Evolutionary conservation across 1,284 basidiomycete genomes (phyloP), one percentile per base, ranked within the genome.

Genomic region (Anthracocystis walkeri): DNA sequence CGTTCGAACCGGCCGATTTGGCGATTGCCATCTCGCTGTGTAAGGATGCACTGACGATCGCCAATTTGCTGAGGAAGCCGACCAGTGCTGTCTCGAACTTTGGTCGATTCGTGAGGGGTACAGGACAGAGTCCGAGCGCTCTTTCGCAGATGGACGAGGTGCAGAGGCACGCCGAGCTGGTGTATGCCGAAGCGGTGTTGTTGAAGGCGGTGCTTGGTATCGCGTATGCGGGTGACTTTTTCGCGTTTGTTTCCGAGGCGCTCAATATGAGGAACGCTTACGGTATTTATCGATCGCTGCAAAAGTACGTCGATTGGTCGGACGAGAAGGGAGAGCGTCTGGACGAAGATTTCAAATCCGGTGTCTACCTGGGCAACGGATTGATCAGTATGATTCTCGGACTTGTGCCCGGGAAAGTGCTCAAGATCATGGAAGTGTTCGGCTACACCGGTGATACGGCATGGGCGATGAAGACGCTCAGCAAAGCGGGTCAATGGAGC

Each of bases 401-500:
- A 27, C 75, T 85, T 2, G 75, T 85, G 16, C 83, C 83, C 4
- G 69, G 79, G 40, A 84, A 82, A 54, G 78, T 85, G 33, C 71
- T 85, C 46, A 83, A 82, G 71, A 79, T 85, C 62, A 85, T 85
- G 83, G 82, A 83, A 56, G 75, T 83, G 49, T 83, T 85, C 59
- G 83, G 83, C 14, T 85, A 85, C 65, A 79, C 77, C 3, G 83
- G 83, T 51, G 79, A 83, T 41, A 78, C 74, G 2, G 52, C 65
- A 16, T 75, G 69, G 55, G 83, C 76, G 4, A 67, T 85, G 51
- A 65, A 77, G 65, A 82, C 79, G 33, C 76, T 85, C 23, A 56
- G 66, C 51, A 65, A 69, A 31, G 73, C 83, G 25, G 82, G 82
- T 31, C 66, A 63, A 27, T 85, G 83, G 83, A 71, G 55, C 33